Base-by-base conservation (phyloP, 192 early-diverging fungal genomes). In the Coemansia sp. region DNA sequence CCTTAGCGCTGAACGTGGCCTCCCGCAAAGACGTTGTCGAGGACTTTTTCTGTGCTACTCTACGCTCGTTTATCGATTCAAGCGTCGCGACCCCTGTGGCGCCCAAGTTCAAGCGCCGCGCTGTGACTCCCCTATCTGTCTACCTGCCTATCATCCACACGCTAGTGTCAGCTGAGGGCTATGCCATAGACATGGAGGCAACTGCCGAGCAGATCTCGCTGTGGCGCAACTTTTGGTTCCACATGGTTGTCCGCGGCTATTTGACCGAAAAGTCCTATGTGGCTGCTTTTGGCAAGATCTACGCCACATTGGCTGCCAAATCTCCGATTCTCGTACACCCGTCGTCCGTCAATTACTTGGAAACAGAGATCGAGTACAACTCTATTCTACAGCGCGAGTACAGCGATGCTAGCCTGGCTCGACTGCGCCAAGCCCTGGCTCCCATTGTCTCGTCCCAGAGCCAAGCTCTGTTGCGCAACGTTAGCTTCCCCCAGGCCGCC, bases 141-240 rank as follows among this genome's bases (percentile, higher is more conserved):
- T 82, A 88, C 33, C 73, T 90, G 46, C 89, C 89, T 7, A 74
- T 91, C 1, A 50, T 93, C 5, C 71, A 74, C 20, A 83, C 86
- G 26, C 76, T 93, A 9, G 76, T 91, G 28, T 77, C 76, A 5
- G 86, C 87, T 39, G 58, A 74, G 4, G 86, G 84, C 40, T 91
- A 89, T 67, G 73, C 83, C 18, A 82, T 82, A 10, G 87, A 88
- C 57, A 60, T 82, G 13, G 74, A 79, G 10, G 79, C 87, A 5
- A 80, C 84, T 26, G 79, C 84, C 3, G 92, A 93, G 62, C 80
- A 88, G 18, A 84, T 88, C 3, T 71, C 83, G 33, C 64, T 91
- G 26, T 95, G 95, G 82, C 86, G 95, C 48, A 93, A 94, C 72
- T 86, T 93, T 37, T 99, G 97, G 97, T 88, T 98, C 65, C 90